Evolutionary conservation across 306 rosid genomes (phyloP), one percentile per base, ranked within the genome.

Genomic region (Myrica gale): DNA sequence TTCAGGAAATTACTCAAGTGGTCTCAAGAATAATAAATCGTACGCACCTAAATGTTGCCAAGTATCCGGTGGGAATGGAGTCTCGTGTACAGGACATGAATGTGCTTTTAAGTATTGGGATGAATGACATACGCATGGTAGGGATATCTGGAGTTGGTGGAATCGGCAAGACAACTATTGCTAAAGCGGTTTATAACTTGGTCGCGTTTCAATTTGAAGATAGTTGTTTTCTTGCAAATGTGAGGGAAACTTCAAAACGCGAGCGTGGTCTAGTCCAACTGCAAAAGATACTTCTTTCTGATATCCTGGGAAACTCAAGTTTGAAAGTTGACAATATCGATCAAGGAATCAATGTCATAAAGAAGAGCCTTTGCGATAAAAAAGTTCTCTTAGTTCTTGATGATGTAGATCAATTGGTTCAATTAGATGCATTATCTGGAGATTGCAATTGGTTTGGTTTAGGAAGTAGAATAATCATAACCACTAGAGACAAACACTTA

Each of bases 401-500:
- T 53, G 79, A 68, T 45, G 68, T 83, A 58, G 55, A 37, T 72
- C 65, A 72, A 15, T 57, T 71, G 6, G 63, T 79, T 6, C 82
- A 82, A 15, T 39, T n/a, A 63, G 80, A 70, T 9, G 72, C 9
- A 21, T 65, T 82, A 39, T 71, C 54, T 53, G 85, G 82, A 47
- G 45, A 63, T 7, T 61, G 60, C 71, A 74, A 78, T 69, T 75
- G 80, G 69, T 83, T 83, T 71, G 83, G 86, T 39, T 46, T 53
- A 10, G 83, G 81, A 5, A 83, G 83, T 43, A 71, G 75, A 79
- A 67, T 84, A 71, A 80, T 84, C 16, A 68, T 80, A 43, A 84
- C 87, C 42, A 77, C 82, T 0, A 69, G 84, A 76, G 45, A 76
- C 66, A 11, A 10, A 37, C 68, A 76, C 10, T 58, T 76, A 45